These are phyloP conservation scores for Fusarium equiseti DNA, from an alignment of 2,329 filamentous ascomycete species.

Conservation along the genomic window DNA sequence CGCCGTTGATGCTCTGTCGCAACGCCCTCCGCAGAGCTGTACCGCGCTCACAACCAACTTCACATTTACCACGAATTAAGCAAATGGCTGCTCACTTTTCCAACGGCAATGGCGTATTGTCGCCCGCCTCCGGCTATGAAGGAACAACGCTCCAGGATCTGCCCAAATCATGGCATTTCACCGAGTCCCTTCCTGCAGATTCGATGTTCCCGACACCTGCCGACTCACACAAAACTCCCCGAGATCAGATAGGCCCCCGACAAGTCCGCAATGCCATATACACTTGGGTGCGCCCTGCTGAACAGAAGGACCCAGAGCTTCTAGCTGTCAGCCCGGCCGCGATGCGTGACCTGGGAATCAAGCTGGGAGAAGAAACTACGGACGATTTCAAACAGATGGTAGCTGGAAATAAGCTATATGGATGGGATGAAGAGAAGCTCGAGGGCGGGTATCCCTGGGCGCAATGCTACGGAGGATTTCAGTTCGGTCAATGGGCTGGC, in stretches of 20 bases:
- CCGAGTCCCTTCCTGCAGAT: constrained; percentile 79
- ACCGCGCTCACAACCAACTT: constrained; percentile 44
- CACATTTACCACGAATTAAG: constrained; percentile 40
- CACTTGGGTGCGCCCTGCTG: constrained; percentile 89
- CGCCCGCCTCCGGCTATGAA: constrained; percentile 29
- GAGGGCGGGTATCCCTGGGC: constrained; percentile 94
- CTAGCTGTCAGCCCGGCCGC: constrained; percentile 84
- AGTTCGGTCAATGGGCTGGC: constrained; percentile 90
- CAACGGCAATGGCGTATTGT: constrained; percentile 48
- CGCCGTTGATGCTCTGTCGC: constrained; percentile 53
- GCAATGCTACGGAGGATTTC: constrained; percentile 92
- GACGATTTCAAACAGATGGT: constrained; percentile 82
- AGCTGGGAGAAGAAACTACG: constrained; percentile 73
- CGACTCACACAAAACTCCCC: constrained; percentile 82
- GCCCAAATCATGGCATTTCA: constrained; percentile 75
- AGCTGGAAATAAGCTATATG: constrained; percentile 84
- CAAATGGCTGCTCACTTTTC: constrained; percentile 53
- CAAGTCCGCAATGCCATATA: constrained; percentile 88
- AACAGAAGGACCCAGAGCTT: constrained; percentile 78
- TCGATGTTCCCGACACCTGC: constrained; percentile 82
- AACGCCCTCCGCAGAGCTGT: constrained; percentile 50
- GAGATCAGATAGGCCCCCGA: constrained; percentile 81
- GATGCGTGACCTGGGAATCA: constrained; percentile 83
- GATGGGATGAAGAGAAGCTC: constrained; percentile 75
- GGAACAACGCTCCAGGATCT: constrained; percentile 64